phyloP scores from a whole-genome alignment of 106 monocot species.

The Chionographis japonica region DNA sequence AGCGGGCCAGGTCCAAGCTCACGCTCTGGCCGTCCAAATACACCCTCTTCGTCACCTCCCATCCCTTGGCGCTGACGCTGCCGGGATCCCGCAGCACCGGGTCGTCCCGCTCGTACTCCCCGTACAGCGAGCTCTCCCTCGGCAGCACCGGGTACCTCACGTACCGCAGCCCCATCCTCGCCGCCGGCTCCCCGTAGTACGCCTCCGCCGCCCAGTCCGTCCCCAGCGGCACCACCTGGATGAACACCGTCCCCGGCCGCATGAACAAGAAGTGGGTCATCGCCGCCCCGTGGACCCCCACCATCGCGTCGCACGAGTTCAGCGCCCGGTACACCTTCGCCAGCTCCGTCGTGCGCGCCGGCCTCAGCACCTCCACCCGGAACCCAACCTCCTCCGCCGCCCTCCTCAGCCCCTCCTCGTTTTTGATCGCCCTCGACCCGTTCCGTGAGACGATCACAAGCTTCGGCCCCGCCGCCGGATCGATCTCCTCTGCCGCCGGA shows the following conservation, averaged over 20 bases:
- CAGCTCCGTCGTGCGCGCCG: slow-evolving; percentile 43
- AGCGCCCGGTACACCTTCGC: slow-evolving; percentile 44
- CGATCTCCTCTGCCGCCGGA: not conserved
- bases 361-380: slow-evolving; percentile 38
- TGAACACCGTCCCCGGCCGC: slow-evolving; percentile 51
- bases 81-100: slow-evolving; percentile 46
- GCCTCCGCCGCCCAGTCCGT: slow-evolving; percentile 60
- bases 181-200: slow-evolving; percentile 62
- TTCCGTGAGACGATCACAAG: slow-evolving; percentile 51
- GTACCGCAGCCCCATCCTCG: slow-evolving; percentile 43
- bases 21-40: slow-evolving; percentile 65
- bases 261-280: slow-evolving; percentile 81
- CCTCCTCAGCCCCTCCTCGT: slow-evolving; percentile 36
- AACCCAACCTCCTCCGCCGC: slow-evolving; percentile 45
- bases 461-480: slow-evolving; percentile 9
- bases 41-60: slow-evolving; percentile 56
- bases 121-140: slow-evolving; percentile 57
- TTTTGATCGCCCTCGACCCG: slow-evolving; percentile 59
- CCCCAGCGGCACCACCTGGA: slow-evolving; percentile 74
- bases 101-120: slow-evolving; percentile 31
- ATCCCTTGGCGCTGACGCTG: slow-evolving; percentile 44
- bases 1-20: slow-evolving; percentile 38
- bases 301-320: slow-evolving; percentile 43
- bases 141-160: slow-evolving; percentile 31
- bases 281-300: slow-evolving; percentile 79